A percentile compares a stretch with the other conserved stretches of the same genome.
These are phyloP conservation scores for Agarophyton chilense DNA, from an alignment of 23 red algal species.

Conservation along the genomic window DNA sequence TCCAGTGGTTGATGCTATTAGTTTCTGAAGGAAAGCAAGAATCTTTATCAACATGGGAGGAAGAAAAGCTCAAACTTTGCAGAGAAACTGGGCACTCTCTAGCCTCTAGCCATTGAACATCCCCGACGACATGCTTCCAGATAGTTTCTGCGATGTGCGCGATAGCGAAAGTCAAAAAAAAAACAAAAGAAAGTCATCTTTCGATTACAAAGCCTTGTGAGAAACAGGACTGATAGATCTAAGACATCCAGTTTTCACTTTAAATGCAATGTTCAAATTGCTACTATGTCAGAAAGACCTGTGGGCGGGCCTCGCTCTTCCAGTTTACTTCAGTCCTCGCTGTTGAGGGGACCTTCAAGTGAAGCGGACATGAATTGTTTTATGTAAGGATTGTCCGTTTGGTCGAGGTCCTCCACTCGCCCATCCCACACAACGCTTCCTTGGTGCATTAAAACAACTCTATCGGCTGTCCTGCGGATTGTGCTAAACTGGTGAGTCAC, in stretches of 20 bases:
- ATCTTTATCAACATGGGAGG: too few relatives aligned
- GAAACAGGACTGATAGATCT: too few relatives aligned
- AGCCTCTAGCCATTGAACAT: too few relatives aligned
- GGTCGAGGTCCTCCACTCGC: conserved; percentile 50
- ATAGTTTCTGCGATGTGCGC: too few relatives aligned
- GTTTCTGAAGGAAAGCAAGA: too few relatives aligned
- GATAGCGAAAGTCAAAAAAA: too few relatives aligned
- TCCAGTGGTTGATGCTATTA: too few relatives aligned
- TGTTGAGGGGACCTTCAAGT: conserved; percentile 58
- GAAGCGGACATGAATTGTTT: conserved; percentile 67
- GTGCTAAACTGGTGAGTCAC: conserved; percentile 87
- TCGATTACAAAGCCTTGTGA: too few relatives aligned
- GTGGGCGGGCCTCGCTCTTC: not conserved
- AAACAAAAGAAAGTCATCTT: too few relatives aligned
- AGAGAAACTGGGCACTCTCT: too few relatives aligned
- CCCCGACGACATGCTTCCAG: too few relatives aligned
- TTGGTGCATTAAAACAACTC: conserved; percentile 80
- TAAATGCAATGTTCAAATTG: not conserved
- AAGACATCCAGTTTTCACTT: not conserved
- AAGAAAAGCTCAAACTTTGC: too few relatives aligned
- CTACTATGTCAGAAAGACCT: not conserved
- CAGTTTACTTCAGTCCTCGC: not conserved
- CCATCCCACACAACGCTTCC: conserved; percentile 81
- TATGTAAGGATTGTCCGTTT: conserved; percentile 77
- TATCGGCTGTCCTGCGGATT: conserved; percentile 72